Conservation (phyloP, 805 yeast genomes). For the Kuraishia floccosa region DNA sequence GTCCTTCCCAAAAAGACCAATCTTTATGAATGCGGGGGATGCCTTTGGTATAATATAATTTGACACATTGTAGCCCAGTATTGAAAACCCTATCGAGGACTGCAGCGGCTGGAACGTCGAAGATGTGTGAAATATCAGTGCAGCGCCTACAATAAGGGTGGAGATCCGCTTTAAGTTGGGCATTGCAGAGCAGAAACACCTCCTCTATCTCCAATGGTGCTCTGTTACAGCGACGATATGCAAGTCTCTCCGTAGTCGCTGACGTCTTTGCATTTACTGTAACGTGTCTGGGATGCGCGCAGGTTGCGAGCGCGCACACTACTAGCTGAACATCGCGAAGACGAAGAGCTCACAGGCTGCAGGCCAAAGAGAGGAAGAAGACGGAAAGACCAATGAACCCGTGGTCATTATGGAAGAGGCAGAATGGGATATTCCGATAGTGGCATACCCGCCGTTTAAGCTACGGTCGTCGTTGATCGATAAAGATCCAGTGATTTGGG, state of each 20-base stretch:
- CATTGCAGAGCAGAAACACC: too few relatives aligned
- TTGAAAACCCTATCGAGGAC: conserved; percentile 55
- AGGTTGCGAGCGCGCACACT: too few relatives aligned
- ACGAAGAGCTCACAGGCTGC: too few relatives aligned
- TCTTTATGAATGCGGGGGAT: conserved; percentile 52
- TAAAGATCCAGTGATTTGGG: conserved; percentile 80
- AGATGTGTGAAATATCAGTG: conserved; percentile 8
- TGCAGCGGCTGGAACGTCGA: conserved; percentile 30
- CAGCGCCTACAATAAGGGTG: conserved; percentile 6
- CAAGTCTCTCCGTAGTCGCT: too few relatives aligned
- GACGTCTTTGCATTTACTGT: too few relatives aligned
- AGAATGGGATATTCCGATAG: conserved; percentile 37
- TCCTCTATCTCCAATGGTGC: too few relatives aligned
- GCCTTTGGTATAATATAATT: conserved; percentile 55
- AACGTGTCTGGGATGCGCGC: too few relatives aligned
- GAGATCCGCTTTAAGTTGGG: too few relatives aligned
- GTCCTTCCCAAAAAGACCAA: conserved; percentile 84
- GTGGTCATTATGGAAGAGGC: not conserved
- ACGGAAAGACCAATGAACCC: conserved; percentile 1
- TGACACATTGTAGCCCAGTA: conserved; percentile 55
- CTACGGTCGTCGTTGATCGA: conserved; percentile 69
- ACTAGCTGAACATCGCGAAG: too few relatives aligned
- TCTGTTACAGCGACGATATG: too few relatives aligned
- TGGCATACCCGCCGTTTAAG: conserved; percentile 65
- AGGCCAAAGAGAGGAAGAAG: not conserved